Base-by-base conservation (phyloP, 148 eudicot genomes). In the Vaccinium macrocarpon region DNA sequence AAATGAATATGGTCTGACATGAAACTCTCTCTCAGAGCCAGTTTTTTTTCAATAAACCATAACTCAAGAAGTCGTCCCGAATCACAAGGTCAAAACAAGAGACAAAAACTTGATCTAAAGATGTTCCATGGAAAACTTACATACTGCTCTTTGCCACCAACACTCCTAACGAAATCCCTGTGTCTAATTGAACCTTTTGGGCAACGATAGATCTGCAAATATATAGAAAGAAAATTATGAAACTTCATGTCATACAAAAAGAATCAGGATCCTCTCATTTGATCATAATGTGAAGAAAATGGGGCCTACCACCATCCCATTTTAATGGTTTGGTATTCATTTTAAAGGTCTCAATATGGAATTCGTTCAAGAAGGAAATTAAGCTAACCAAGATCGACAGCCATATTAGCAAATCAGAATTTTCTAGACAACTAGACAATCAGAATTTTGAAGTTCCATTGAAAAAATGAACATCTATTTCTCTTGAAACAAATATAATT, bases 121-220 rank as follows among this genome's bases (percentile, higher is more conserved):
- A 66, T 80, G 16, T 51, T 64, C 19, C 42, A 82, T 1, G 68
- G 23, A 71, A 61, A 55, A 59, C 13, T 15, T 55, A 80, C 93
- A 81, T 88, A 91, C 93, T 85, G 92, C 76, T 91, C 93, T 86
- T 84, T 90, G 84, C 93, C 93, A 66, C 93, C 93, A 84, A 87
- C 81, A 77, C 84, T 85, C 86, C 86, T 90, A 79, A 90, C 93
- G 84, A 90, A 78, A 52, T 85, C 91, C 85, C 93, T 87, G 87
- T 91, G 90, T 78, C 91, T 88, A 81, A 83, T 64, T 56, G 93
- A 91, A 84, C 93, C 92, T 78, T 91, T 91, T 27, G 92, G 93
- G 81, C 93, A 91, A 62, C 92, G 93, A 85, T 85, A 91, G 46
- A 91, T 85, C 93, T 91, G 91, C 81, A 87, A 3, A 46, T n/a